Evolutionary conservation across 2,329 filamentous ascomycete species (phyloP), one percentile per base, ranked within the genome.

Genomic region (Apiospora phragmitis): DNA sequence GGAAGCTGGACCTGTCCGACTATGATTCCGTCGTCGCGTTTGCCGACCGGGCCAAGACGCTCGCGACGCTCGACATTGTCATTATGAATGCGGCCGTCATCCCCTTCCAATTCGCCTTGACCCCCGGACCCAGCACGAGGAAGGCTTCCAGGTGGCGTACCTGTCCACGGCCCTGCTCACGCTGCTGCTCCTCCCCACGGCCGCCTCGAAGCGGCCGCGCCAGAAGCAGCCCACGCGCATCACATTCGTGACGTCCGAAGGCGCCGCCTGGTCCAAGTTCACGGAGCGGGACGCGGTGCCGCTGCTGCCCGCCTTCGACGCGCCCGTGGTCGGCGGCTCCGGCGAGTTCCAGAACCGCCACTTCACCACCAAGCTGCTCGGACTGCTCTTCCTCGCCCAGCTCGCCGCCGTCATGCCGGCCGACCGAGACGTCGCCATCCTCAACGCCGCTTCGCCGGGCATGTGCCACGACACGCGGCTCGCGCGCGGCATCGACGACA

Each of bases 71-170:
- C 7, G 83, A 86, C 71, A 78, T 80, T 8, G 78, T 77, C 12
- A 77, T 86, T 41, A 75, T 82, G 29, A 85, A 77, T 49, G 74
- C 75, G 6, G 75, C 81, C 0, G 18, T 73, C n/a, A 35, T 32
- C 7, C 68, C 59, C 72, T 83, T 18, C 76, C 4, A 16, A 14
- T 43, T 66, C 11, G n/a, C 18, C 8, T 18, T 68, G 24, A 71
- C 21, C n/a, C 70, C 0, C 18, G 76, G 0, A 83, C 81, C 0
- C 24, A 21, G 4, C 76, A 80, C 0, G 87, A 89, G 72, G 77
- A 77, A n/a, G 82, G 78, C 6, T 74, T 89, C 51, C 86, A 85
- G 0, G 81, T 85, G 47, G 88, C 89, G 71, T 85, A 87, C 16
- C 79, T 89, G 70, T 83, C 80, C 41, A 88, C 85, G 0, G 81